Percentiles rank a stretch among this genome's conserved stretches.
Conservation (phyloP, 192 early-diverging fungal genomes). For the Spinellus fusiger region DNA sequence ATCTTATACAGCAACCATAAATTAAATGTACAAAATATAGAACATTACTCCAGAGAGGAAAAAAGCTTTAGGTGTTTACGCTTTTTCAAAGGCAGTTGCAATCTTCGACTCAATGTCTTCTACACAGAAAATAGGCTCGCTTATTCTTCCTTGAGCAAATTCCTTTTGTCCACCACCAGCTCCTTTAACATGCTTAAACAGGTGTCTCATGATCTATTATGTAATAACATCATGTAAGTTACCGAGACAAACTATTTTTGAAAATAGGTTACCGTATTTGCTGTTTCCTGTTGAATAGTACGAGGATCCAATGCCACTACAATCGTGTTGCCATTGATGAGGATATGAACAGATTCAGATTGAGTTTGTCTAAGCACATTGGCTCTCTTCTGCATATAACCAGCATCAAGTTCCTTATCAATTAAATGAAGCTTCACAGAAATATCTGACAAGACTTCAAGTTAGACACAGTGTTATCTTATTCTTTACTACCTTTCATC, state of each 20-base stretch:
- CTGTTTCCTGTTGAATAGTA: slow-evolving; percentile 11
- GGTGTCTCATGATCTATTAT: slow-evolving; percentile 33
- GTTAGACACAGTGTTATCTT: neutral
- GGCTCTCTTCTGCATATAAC: slow-evolving; percentile 38
- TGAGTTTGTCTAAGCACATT: slow-evolving; percentile 36
- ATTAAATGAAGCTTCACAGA: slow-evolving; percentile 34
- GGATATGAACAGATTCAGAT: slow-evolving; percentile 29
- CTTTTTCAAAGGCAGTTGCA: slow-evolving; percentile 16
- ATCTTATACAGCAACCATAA: too few species aligned
- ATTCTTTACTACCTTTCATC: slow-evolving; percentile 14
- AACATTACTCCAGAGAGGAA: too few species aligned
- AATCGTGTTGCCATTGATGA: slow-evolving; percentile 36
- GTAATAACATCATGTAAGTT: slow-evolving; percentile 8
- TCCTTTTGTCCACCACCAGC: slow-evolving; percentile 47
- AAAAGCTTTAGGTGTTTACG: neutral
- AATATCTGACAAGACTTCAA: slow-evolving; percentile 4
- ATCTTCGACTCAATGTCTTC: slow-evolving; percentile 11
- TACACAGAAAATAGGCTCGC: slow-evolving; percentile 1
- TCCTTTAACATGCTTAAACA: slow-evolving; percentile 38
- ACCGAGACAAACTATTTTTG: neutral
- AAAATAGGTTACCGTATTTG: slow-evolving; percentile 17
- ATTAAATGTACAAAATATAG: too few species aligned
- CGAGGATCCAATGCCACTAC: slow-evolving; percentile 37
- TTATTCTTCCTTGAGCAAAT: slow-evolving; percentile 36
- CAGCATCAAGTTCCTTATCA: slow-evolving; percentile 30